Percentiles rank a stretch among this genome's conserved stretches.
Evolutionary conservation across 2,329 filamentous ascomycete species (phyloP).

Genomic region (Pestalotiopsis sp.): DNA sequence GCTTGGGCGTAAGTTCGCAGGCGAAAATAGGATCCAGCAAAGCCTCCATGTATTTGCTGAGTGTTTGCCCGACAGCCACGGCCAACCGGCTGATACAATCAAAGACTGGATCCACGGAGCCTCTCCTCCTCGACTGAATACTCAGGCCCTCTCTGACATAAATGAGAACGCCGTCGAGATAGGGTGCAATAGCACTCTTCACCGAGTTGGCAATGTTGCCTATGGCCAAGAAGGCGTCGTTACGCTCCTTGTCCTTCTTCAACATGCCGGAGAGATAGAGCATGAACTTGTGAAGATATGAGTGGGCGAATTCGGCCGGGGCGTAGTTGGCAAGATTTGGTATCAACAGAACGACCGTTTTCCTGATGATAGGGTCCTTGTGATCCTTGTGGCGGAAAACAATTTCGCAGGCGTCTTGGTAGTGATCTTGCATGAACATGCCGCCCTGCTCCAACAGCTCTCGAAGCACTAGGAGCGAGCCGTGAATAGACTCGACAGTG

Average conservation of each 20-base stretch:
- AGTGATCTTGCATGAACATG: slow-evolving; percentile 99
- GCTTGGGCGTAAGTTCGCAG: slow-evolving; percentile 88
- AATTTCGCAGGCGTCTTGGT: slow-evolving; percentile 89
- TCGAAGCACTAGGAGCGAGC: slow-evolving; percentile 89
- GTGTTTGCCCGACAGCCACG: slow-evolving; percentile 90
- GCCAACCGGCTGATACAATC: slow-evolving; percentile 97
- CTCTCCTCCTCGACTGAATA: slow-evolving; percentile 70
- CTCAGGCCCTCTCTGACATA: slow-evolving; percentile 92
- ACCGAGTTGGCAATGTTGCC: slow-evolving; percentile 96
- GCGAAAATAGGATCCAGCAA: slow-evolving; percentile 95
- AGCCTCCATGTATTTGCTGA: slow-evolving; percentile 98
- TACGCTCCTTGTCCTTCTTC: slow-evolving; percentile 92
- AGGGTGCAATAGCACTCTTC: slow-evolving; percentile 91
- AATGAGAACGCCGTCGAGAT: slow-evolving; percentile 90
- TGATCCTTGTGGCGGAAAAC: slow-evolving; percentile 93
- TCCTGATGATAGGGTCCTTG: slow-evolving; percentile 82
- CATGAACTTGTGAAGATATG: slow-evolving; percentile 95
- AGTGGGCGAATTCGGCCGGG: slow-evolving; percentile 83
- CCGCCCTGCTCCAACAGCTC: slow-evolving; percentile 92
- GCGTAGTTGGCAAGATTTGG: slow-evolving; percentile 92
- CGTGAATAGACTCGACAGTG: slow-evolving; percentile 87
- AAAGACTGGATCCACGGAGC: slow-evolving; percentile 80
- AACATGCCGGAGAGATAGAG: slow-evolving; percentile 90
- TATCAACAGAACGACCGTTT: slow-evolving; percentile 88
- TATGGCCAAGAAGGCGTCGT: slow-evolving; percentile 93